Evolutionary conservation across 768 basidiomycete genomes (phyloP).

Genomic region (Tylopilus cervinicoccineus): DNA sequence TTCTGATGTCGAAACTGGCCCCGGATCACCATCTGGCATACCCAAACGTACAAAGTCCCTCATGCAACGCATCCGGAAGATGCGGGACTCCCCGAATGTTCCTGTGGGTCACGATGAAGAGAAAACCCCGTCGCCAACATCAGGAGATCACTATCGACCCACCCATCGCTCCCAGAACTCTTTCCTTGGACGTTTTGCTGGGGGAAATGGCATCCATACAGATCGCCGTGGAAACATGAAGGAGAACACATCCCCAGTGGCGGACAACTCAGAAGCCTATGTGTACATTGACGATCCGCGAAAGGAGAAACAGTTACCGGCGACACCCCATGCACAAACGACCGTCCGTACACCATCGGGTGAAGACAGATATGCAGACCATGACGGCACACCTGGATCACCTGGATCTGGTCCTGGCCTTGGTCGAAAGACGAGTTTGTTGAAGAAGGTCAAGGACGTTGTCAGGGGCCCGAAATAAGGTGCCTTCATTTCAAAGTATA

Average conservation of each 20-base stretch:
- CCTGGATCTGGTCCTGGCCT: slow-evolving; percentile 43
- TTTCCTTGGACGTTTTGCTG: slow-evolving; percentile 69
- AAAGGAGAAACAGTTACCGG: slow-evolving; percentile 53
- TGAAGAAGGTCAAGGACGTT: slow-evolving; percentile 75
- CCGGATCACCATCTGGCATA: slow-evolving; percentile 41
- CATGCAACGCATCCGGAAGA: slow-evolving; percentile 85
- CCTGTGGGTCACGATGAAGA: slow-evolving; percentile 52
- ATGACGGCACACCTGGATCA: slow-evolving; percentile 38
- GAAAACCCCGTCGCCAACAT: slow-evolving; percentile 44
- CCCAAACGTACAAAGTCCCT: slow-evolving; percentile 77
- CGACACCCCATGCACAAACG: slow-evolving; percentile 35
- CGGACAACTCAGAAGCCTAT: slow-evolving; percentile 48
- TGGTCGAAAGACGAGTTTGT: slow-evolving; percentile 70
- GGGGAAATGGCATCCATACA: slow-evolving; percentile 27
- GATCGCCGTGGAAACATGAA: slow-evolving; percentile 35
- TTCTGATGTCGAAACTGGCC: slow-evolving; percentile 32
- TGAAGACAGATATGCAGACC: slow-evolving; percentile 42
- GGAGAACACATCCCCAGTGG: slow-evolving; percentile 29
- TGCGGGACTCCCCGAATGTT: slow-evolving; percentile 83
- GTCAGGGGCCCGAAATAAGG: slow-evolving; percentile 53
- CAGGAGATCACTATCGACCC: slow-evolving; percentile 44
- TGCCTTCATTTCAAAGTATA: slow-evolving; percentile 3
- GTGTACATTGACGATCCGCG: slow-evolving; percentile 56
- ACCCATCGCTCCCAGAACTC: slow-evolving; percentile 73
- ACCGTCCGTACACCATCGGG: slow-evolving; percentile 23